Conservation (phyloP, 306 rosid genomes). For the Gillenia trifoliata region DNA sequence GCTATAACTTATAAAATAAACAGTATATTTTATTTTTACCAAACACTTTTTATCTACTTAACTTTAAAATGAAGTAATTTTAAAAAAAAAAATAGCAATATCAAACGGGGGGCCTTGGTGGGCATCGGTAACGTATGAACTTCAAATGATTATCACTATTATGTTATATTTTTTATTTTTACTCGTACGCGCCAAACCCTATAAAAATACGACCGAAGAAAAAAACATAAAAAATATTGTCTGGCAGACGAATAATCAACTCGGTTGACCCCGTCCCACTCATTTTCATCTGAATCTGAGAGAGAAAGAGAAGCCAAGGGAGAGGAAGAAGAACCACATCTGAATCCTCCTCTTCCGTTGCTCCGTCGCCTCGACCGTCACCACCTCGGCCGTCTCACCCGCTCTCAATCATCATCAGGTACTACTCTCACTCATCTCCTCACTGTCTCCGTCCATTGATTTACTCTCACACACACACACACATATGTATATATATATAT, state of each 20-base stretch:
- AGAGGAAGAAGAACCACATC: slow-evolving; percentile 4
- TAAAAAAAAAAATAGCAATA: no score
- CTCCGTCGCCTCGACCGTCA: background rate
- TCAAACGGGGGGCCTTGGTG: no score
- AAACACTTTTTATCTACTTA: no score
- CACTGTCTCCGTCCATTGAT: background rate
- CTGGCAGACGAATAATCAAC: background rate
- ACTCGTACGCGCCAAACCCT: background rate
- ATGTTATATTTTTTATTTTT: no score
- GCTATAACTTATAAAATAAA: no score
- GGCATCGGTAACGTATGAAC: no score
- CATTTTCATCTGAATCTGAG: slow-evolving; percentile 11
- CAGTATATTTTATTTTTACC: no score
- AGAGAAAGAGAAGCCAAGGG: background rate
- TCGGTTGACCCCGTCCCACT: slow-evolving; percentile 7
- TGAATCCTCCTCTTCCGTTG: background rate
- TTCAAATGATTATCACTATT: no score
- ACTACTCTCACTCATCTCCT: background rate
- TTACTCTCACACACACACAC: no score
- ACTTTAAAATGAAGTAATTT: no score
- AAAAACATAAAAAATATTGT: background rate
- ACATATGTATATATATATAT: no score
- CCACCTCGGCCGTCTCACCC: background rate
- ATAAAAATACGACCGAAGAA: background rate
- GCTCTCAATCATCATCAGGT: background rate